These are phyloP conservation scores for Aspergillus tamarii DNA, from an alignment of 2,329 filamentous ascomycete genomes.

Conservation along the genomic window DNA sequence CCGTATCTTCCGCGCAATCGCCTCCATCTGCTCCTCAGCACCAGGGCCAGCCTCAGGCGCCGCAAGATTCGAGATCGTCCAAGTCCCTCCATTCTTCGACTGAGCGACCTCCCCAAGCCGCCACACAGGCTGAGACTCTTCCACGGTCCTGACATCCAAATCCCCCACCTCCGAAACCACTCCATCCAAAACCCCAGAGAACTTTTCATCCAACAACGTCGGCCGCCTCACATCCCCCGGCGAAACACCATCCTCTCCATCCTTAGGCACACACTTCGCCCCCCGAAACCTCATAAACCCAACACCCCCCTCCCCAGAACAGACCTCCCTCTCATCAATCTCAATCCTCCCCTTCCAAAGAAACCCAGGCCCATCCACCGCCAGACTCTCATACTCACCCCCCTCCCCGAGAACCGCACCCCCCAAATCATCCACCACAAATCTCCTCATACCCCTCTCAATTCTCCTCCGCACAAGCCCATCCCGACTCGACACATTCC, in stretches of 20 bases:
- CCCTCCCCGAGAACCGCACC: constrained; percentile 87
- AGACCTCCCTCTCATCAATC: constrained; percentile 59
- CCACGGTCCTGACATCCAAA: background rate
- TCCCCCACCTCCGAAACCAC: constrained; percentile 3
- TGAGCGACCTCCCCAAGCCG: constrained; percentile 21
- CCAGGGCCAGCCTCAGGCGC: constrained; percentile 43
- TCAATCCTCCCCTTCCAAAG: constrained; percentile 75
- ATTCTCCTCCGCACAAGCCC: constrained; percentile 51
- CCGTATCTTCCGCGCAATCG: constrained; percentile 23
- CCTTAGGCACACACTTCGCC: constrained; percentile 58
- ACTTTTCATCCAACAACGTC: constrained; percentile 67
- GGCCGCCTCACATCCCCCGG: constrained; percentile 55
- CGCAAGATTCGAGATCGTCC: constrained; percentile 43
- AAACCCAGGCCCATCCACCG: constrained; percentile 73
- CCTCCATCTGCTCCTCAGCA: constrained; percentile 46
- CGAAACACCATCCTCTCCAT: constrained; percentile 22
- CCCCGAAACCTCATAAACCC: constrained; percentile 68
- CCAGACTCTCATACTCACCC: constrained; percentile 93
- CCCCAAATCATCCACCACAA: constrained; percentile 60
- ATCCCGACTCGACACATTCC: constrained; percentile 66
- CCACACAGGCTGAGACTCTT: constrained; percentile 13
- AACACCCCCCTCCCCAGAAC: constrained; percentile 74
- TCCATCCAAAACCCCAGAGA: constrained; percentile 46
- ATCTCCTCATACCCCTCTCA: constrained; percentile 56
- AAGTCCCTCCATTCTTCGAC: constrained; percentile 29